These are phyloP conservation scores for Biscogniauxia marginata DNA, from an alignment of 2,329 filamentous ascomycete genomes.

Conservation along the genomic window DNA sequence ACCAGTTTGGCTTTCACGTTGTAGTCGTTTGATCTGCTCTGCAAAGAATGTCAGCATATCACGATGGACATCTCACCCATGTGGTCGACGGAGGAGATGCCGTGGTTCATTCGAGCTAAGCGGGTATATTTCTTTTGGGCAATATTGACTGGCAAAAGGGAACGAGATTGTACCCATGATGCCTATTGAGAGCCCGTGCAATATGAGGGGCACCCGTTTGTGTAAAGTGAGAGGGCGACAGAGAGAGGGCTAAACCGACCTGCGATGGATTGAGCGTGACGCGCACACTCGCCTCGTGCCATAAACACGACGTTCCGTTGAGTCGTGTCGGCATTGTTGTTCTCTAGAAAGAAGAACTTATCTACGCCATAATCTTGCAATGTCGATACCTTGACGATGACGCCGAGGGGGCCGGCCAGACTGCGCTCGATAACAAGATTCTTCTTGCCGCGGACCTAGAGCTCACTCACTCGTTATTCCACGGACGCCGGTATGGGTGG, in stretches of 20 bases:
- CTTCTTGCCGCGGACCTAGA: constrained; percentile 95
- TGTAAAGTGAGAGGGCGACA: constrained; percentile 3
- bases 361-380: constrained; percentile 97
- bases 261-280: constrained; percentile 80
- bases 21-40: constrained; percentile 91
- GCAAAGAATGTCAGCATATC: constrained; percentile 53
- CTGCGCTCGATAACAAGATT: constrained; percentile 91
- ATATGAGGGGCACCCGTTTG: too few relatives aligned
- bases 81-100: constrained; percentile 34
- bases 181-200: constrained; percentile 14
- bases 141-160: constrained; percentile 55
- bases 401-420: constrained; percentile 83
- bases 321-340: constrained; percentile 89
- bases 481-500: constrained; percentile 1
- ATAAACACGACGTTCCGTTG: constrained; percentile 96
- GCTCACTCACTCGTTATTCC: constrained; percentile 11
- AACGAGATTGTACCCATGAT: constrained; percentile 30
- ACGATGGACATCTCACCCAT: constrained; percentile 50
- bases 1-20: constrained; percentile 81
- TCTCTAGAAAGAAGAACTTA: constrained; percentile 95
- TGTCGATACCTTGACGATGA: constrained; percentile 92
- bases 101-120: constrained; percentile 35
- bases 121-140: constrained; percentile 47
- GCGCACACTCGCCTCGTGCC: constrained; percentile 83
- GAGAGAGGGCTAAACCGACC: constrained; percentile 56